phyloP scores from a whole-genome alignment of 2,329 filamentous ascomycete genomes.

The Phialophora chinensis region DNA sequence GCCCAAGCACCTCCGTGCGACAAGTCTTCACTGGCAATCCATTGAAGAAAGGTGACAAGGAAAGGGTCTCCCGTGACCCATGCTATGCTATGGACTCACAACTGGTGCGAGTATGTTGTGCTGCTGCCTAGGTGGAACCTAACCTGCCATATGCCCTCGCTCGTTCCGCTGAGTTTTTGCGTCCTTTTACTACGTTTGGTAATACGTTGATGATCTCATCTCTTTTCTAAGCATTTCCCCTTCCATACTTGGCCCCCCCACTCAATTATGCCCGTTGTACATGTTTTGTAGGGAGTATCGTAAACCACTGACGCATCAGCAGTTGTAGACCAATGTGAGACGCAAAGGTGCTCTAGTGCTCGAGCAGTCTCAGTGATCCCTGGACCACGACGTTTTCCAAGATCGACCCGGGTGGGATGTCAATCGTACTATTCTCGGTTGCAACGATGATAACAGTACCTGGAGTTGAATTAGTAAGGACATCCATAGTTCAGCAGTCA shows the following conservation, averaged over 20 bases:
- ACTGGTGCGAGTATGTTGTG: background rate
- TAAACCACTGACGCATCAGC: background rate
- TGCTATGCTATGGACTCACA: background rate
- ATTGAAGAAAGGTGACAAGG: background rate
- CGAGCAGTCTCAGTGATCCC: slow-evolving; percentile 80
- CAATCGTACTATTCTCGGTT: slow-evolving; percentile 96
- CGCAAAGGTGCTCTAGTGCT: slow-evolving; percentile 59
- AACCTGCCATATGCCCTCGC: background rate
- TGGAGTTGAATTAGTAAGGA: slow-evolving; percentile 32
- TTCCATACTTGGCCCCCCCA: background rate
- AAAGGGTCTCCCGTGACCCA: background rate
- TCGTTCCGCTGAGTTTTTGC: background rate
- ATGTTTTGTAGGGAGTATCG: background rate
- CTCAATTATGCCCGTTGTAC: background rate
- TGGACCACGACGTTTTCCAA: slow-evolving; percentile 99
- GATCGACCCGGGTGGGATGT: slow-evolving; percentile 94
- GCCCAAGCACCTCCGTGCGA: too few species aligned
- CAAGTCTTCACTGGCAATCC: background rate
- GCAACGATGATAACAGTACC: slow-evolving; percentile 96
- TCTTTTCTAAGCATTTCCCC: slow-evolving; percentile 1
- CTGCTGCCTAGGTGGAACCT: background rate
- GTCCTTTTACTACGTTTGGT: slow-evolving; percentile 1
- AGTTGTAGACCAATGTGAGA: background rate
- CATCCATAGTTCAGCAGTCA: background rate
- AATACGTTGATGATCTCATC: slow-evolving; percentile 11